Base-by-base conservation (phyloP, 2,329 filamentous ascomycete genomes). In the Fusarium piperis region DNA sequence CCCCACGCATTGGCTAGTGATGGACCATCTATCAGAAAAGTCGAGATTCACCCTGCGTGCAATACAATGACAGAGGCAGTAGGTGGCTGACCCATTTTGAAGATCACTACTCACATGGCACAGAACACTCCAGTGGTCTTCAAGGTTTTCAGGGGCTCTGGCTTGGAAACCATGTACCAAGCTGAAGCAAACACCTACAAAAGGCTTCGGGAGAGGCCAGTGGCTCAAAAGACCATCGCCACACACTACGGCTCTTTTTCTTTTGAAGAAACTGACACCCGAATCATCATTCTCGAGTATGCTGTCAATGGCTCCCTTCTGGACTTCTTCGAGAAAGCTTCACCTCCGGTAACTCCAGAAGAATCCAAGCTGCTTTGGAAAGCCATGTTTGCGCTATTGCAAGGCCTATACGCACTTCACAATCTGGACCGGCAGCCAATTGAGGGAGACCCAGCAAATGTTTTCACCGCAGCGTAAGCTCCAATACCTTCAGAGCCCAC, bases 41-140 rank as follows among this genome's bases (percentile, higher is more conserved):
- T 67, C 0, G 15, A 33, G 5, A 26, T 70, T 3, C 38, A 71
- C 1, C 1, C 13, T 4, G 36, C 38, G 4, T 68, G 52, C 10
- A 62, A 65, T 4, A 9, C 23, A 0, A 10, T 51, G 3, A 26
- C 57, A 2, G 10, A 26, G 9, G 16, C 26, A 3, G 62, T 61
- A 33, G 1, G 33, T 33, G 10, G 28, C 5, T 13, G 12, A n/a
- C 2, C 36, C 18, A 33, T 26, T 8, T 4, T 6, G 9, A 20
- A 41, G 3, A 7, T n/a, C 23, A 18, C 7, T 41, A 6, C 26
- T 48, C 3, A 51, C 26, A 1, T 18, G 5, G 10, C 5, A 18
- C 7, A 59, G 33, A 9, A 62, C 11, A 16, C 26, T 3, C 52
- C 57, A 0, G 58, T 71, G 3, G 70, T 71, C 0, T 72, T 72